Evolutionary conservation across 1,284 basidiomycete species (phyloP), one percentile per base, ranked within the genome.

Genomic region (Microbotryum lychnidis-dioicae): DNA sequence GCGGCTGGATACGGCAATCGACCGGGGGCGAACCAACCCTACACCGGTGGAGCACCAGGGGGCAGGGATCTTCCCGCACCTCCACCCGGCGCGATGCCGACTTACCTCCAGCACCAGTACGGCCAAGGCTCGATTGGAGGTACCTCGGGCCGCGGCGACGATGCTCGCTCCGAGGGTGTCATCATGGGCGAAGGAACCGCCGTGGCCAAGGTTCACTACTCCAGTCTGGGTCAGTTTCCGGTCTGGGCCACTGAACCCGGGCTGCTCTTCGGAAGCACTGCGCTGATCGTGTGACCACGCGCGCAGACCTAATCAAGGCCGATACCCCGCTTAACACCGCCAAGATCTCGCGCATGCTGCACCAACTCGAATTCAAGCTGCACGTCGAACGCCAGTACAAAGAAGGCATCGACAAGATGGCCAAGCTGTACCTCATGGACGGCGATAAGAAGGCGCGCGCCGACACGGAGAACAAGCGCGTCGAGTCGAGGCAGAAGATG

Each of bases 351-450:
- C 85, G 86, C 70, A 97, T 97, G 94, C 84, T 98, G 61, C 92
- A 97, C 77, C 93, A 97, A 77, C 86, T 99, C 69, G 93, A 98
- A 76, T 97, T 97, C 83, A 98, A 98, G 79, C 86, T 97, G 57
- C 91, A 94, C 77, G 90, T 98, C 69, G 96, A 99, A 77, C 85
- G 89, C 79, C 93, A 98, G 78, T 97, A 97, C 81, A 96, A 96
- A 80, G 84, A 87, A 73, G 96, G 96, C 53, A 97, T 97, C 71
- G 94, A 98, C 77, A 97, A 97, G 80, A 99, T 99, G 93, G 89
- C 89, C 54, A 72, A 73, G 67, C 70, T 74, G 14, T 74, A 74
- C 61, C 85, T 91, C 72, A 89, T 87, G 10, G 94, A 97, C 72
- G 93, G 93, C 54, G 94, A 98, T 78, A 93, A 94, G 80, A 88